Evolutionary conservation across 345 rosid species (phyloP).

Genomic region (Ailanthus altissimus): DNA sequence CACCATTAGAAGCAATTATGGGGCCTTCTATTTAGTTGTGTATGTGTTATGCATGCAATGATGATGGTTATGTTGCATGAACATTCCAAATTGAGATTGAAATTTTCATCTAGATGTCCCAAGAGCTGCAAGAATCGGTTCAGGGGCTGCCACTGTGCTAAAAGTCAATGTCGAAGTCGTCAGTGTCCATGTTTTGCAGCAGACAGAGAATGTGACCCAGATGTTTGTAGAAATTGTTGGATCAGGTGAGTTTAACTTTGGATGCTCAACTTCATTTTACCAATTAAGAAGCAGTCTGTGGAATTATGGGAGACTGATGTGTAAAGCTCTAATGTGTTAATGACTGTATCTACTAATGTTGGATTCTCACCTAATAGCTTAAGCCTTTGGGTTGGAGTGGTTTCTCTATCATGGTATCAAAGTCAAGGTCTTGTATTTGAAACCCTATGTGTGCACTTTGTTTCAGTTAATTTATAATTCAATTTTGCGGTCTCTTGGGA

Average conservation of each 20-base stretch:
- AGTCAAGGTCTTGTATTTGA: too few species aligned
- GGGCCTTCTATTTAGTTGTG: background rate
- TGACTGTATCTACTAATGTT: background rate
- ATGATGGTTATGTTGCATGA: constrained; percentile 13
- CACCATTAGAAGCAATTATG: background rate
- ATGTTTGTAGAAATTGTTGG: constrained; percentile 99
- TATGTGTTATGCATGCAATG: background rate
- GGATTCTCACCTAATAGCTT: too few species aligned
- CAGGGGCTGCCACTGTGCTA: constrained; percentile 99
- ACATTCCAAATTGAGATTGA: constrained; percentile 21
- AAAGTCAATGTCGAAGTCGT: constrained; percentile 99
- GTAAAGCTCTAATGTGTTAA: too few species aligned
- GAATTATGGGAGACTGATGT: background rate
- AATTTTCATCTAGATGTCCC: constrained; percentile 66
- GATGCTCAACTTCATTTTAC: constrained; percentile 11
- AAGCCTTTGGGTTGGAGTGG: too few species aligned
- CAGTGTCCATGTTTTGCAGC: constrained; percentile 99
- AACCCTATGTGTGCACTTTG: too few species aligned
- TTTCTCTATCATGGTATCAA: too few species aligned
- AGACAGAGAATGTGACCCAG: constrained; percentile 99
- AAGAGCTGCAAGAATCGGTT: constrained; percentile 96
- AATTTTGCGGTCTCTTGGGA: too few species aligned
- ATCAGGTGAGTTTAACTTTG: constrained; percentile 63
- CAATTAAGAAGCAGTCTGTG: background rate
- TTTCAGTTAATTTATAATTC: too few species aligned